Conservation (phyloP, 2,329 filamentous ascomycete species). For the Fusarium secorum region DNA sequence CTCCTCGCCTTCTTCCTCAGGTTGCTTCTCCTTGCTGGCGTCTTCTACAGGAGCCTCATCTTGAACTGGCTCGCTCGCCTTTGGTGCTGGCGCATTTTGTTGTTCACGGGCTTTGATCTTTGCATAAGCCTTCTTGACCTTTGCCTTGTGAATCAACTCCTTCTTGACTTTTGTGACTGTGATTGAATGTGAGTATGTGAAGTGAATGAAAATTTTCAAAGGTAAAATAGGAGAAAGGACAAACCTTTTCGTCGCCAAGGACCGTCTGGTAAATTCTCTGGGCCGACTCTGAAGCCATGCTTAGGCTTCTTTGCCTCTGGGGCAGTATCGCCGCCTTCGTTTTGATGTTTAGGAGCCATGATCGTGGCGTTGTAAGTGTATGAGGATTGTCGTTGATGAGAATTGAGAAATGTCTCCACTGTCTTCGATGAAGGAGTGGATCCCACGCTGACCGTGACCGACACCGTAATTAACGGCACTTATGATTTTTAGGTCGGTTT, state of each 20-base stretch:
- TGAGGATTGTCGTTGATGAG: slow-evolving; percentile 35
- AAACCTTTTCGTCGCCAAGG: slow-evolving; percentile 80
- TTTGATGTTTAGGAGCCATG: slow-evolving; percentile 48
- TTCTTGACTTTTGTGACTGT: slow-evolving; percentile 88
- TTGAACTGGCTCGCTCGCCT: slow-evolving; percentile 15
- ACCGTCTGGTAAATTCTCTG: slow-evolving; percentile 89
- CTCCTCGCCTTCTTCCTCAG: slow-evolving; percentile 34
- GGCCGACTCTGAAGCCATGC: slow-evolving; percentile 86
- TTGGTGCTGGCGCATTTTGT: slow-evolving; percentile 36
- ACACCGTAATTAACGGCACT: neutral
- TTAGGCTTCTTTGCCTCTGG: slow-evolving; percentile 59
- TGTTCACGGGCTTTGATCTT: slow-evolving; percentile 74
- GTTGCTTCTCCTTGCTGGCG: slow-evolving; percentile 16
- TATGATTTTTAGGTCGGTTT: neutral
- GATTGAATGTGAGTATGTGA: slow-evolving; percentile 27
- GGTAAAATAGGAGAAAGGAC: slow-evolving; percentile 16
- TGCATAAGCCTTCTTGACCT: slow-evolving; percentile 90
- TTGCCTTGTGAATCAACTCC: slow-evolving; percentile 88
- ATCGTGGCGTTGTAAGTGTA: slow-evolving; percentile 18
- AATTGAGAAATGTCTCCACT: slow-evolving; percentile 29
- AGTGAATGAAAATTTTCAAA: slow-evolving; percentile 28
- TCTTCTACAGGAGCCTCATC: slow-evolving; percentile 23
- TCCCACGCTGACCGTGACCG: neutral
- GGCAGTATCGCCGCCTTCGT: slow-evolving; percentile 42
- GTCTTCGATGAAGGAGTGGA: slow-evolving; percentile 27